Evolutionary conservation across 257 asterid species (phyloP), one percentile per base, ranked within the genome.

Genomic region (Lantana camara): DNA sequence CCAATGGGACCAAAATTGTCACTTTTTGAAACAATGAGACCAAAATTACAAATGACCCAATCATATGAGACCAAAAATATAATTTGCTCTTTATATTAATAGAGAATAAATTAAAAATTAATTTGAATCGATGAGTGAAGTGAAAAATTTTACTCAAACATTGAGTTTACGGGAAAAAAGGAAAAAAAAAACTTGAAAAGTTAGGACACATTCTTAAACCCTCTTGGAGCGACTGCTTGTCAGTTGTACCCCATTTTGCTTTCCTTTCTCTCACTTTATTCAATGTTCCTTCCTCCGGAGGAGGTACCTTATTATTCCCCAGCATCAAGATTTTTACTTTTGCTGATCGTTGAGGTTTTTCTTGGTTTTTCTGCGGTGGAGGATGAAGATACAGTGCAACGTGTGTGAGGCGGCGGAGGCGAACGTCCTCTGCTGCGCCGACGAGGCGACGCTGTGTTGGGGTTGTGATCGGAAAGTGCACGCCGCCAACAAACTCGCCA

Each of bases 321-420:
- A 65, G 32, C 69, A 32, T 40, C 45, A 58, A 7, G 7, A 35
- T 35, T 35, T 35, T 35, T 7, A 5, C 5, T 3, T 2, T 62
- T 60, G 7, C 3, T 2, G 2, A 15, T 35, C 9, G 24, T 22
- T 19, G 22, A 3, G 11, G 4, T 1, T 17, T 10, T 38, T n/a
- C n/a, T n/a, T n/a, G n/a, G n/a, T n/a, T n/a, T 40, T 13, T 48
- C 6, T 27, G 32, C 32, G 32, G 4, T 27, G 32, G 32, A 5
- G 32, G 73, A 91, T 91, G 97, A 91, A 83, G 91, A 83, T 91
- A 74, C 96, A 91, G 89, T 91, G 97, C 75, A 91, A 79, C 83
- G 85, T 75, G 22, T 88, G 97, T 46, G 93, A 75, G 83, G 83
- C 77, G 34, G 95, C 86, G 57, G 96, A 88, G 71, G 97, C 97